Conservation (phyloP, 306 rosid species). For the Sechiopsis laciniata region DNA sequence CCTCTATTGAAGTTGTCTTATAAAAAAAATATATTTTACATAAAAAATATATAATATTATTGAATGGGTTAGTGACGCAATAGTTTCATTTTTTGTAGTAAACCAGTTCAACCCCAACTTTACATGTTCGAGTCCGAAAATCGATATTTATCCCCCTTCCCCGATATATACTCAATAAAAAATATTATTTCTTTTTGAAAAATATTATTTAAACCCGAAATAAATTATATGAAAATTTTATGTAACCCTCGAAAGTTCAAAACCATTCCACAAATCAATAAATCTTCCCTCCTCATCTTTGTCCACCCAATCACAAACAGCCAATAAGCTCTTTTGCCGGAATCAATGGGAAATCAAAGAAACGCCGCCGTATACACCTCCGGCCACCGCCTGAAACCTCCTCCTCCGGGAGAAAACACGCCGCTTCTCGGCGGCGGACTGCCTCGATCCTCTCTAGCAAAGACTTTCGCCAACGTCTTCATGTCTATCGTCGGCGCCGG, state of each 20-base stretch:
- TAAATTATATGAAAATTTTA: neutral
- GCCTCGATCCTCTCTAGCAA: constrained; percentile 35
- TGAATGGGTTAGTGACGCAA: too few species aligned
- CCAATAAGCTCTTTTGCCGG: neutral
- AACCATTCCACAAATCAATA: neutral
- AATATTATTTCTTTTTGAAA: too few species aligned
- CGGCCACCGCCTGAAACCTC: constrained; percentile 22
- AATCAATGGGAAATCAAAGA: constrained; percentile 28
- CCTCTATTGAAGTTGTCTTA: too few species aligned
- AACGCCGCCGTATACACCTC: constrained; percentile 26
- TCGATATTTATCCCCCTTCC: too few species aligned
- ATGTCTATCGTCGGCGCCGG: constrained; percentile 56
- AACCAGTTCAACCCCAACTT: too few species aligned
- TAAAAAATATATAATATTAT: too few species aligned
- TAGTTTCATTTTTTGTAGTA: too few species aligned
- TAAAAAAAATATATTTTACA: too few species aligned
- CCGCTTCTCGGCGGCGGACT: constrained; percentile 34
- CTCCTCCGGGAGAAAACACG: constrained; percentile 39
- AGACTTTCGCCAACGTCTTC: constrained; percentile 57
- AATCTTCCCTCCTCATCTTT: neutral
- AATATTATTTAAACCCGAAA: too few species aligned
- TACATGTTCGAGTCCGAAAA: too few species aligned
- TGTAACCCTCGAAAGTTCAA: too few species aligned
- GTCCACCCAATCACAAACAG: neutral
- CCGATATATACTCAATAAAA: too few species aligned